Percentiles rank a stretch among this genome's conserved stretches.
These are phyloP conservation scores for Aureobasidium sp. DNA, from an alignment of 2,329 filamentous ascomycete species.

Conservation along the genomic window DNA sequence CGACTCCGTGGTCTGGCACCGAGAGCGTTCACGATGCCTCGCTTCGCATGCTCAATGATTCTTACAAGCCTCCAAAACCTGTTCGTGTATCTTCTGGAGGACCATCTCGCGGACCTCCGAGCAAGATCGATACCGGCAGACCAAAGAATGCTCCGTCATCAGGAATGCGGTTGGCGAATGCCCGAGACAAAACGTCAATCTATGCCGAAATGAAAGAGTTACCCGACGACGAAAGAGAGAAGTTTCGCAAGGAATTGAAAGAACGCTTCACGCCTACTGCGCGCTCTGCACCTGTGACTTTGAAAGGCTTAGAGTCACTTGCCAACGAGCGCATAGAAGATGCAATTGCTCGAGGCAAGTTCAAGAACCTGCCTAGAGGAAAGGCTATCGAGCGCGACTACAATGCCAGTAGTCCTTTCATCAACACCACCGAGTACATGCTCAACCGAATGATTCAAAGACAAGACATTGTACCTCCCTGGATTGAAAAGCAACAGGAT, in stretches of 20 bases:
- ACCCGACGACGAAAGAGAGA: slow-evolving; percentile 63
- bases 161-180: slow-evolving; percentile 47
- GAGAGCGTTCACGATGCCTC: slow-evolving; percentile 69
- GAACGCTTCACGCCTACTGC: slow-evolving; percentile 71
- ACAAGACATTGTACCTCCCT: slow-evolving; percentile 90
- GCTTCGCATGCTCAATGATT: slow-evolving; percentile 65
- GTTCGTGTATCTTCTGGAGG: slow-evolving; percentile 24
- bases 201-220: slow-evolving; percentile 51
- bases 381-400: slow-evolving; percentile 73
- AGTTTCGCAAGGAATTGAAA: slow-evolving; percentile 62
- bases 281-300: slow-evolving; percentile 63
- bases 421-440: slow-evolving; percentile 95
- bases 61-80: slow-evolving; percentile 47
- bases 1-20: slow-evolving; percentile 67
- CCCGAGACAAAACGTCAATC: slow-evolving; percentile 48
- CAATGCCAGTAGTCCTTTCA: slow-evolving; percentile 75
- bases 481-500: slow-evolving; percentile 99
- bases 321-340: slow-evolving; percentile 92
- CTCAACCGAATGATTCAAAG: slow-evolving; percentile 98
- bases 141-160: slow-evolving; percentile 28
- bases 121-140: slow-evolving; percentile 37
- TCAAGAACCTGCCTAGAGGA: slow-evolving; percentile 74
- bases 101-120: slow-evolving; percentile 29
- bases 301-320: slow-evolving; percentile 70
- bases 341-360: slow-evolving; percentile 84